phyloP scores from a whole-genome alignment of 1,284 basidiomycete genomes.

The Thecaphora frezii region DNA sequence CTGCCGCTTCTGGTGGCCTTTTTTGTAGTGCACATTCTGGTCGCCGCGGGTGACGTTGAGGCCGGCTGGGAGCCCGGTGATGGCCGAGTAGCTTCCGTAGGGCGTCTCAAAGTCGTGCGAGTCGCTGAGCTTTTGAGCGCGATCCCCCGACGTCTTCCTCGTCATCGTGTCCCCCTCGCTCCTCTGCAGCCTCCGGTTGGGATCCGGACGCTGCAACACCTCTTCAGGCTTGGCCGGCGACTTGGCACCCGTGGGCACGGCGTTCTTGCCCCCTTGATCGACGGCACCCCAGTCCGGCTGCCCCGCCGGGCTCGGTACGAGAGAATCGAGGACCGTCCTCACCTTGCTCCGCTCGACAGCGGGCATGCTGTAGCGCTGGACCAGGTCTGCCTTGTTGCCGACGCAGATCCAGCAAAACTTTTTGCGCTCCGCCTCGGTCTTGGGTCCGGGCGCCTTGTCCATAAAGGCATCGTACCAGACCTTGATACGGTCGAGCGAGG shows the following conservation, averaged over 20 bases:
- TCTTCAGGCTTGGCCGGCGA: slow-evolving; percentile 22
- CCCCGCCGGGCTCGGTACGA: slow-evolving; percentile 7
- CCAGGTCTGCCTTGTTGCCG: slow-evolving; percentile 42
- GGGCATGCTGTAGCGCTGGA: background rate
- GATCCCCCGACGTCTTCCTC: too few relatives aligned
- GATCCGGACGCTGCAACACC: slow-evolving; percentile 27
- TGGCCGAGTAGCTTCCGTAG: background rate
- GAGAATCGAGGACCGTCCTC: slow-evolving; percentile 12
- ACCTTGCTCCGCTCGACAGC: slow-evolving; percentile 9
- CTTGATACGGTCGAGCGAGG: slow-evolving; percentile 11
- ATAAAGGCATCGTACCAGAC: slow-evolving; percentile 44
- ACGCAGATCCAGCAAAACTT: slow-evolving; percentile 50
- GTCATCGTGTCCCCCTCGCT: background rate
- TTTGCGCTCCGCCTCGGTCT: slow-evolving; percentile 18
- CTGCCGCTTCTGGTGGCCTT: slow-evolving; percentile 22
- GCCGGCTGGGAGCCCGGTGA: background rate
- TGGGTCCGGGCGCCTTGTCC: slow-evolving; percentile 31
- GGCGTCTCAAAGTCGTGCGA: background rate
- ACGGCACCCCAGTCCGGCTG: slow-evolving; percentile 20
- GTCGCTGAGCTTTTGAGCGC: background rate
- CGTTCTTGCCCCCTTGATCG: slow-evolving; percentile 6
- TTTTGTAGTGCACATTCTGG: background rate
- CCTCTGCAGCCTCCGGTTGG: slow-evolving; percentile 4
- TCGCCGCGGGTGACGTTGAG: too few relatives aligned
- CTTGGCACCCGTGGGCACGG: slow-evolving; percentile 8